Conservation (phyloP, 495 filamentous ascomycete genomes). For the Opeltia flavorubescens region DNA sequence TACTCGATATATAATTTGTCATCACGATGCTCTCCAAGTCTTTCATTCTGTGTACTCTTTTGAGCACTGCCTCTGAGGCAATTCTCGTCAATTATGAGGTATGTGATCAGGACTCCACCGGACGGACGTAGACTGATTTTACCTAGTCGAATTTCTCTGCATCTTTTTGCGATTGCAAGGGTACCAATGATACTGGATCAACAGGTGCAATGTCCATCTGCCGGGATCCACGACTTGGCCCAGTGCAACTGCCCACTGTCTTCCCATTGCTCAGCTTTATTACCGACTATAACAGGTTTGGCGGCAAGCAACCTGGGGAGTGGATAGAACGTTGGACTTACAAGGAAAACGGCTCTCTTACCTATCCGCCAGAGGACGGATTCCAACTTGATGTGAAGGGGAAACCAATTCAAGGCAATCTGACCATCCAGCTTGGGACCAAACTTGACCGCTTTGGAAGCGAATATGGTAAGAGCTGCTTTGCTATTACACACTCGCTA, state of each 20-base stretch:
- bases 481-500: neutral
- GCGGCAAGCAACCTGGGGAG: conserved; percentile 29
- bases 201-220: conserved; percentile 28
- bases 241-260: conserved; percentile 23
- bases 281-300: conserved; percentile 32
- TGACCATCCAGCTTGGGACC: conserved; percentile 29
- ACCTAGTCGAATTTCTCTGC: neutral
- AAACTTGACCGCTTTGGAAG: conserved; percentile 42
- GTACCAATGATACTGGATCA: conserved; percentile 23
- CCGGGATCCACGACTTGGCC: conserved; percentile 37
- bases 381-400: conserved; percentile 24
- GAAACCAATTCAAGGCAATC: conserved; percentile 28
- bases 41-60: too few species aligned
- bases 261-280: conserved; percentile 26
- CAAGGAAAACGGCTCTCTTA: conserved; percentile 20
- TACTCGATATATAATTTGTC: too few species aligned
- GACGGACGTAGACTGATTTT: neutral
- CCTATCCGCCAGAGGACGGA: conserved; percentile 30
- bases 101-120: neutral
- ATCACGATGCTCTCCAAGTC: too few species aligned
- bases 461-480: conserved; percentile 21
- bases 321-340: conserved; percentile 36
- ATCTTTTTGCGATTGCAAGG: conserved; percentile 18
- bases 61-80: neutral
- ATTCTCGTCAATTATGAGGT: neutral